These are phyloP conservation scores for Asterochloris erici DNA, from an alignment of 139 green algal species.

Conservation along the genomic window DNA sequence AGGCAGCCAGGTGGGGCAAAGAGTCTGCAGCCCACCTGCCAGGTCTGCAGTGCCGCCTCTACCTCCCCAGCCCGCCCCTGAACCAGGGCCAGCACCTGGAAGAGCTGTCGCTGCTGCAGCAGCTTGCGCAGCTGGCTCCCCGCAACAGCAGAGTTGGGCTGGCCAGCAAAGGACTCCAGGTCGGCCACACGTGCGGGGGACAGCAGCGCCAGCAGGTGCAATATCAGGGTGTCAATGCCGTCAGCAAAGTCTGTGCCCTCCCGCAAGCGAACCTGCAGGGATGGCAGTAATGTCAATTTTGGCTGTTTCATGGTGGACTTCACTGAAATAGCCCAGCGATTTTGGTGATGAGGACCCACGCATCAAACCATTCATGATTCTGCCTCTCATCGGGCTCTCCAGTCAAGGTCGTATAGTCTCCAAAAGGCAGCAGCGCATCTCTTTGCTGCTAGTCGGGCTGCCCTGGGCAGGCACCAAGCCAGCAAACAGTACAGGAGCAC, in stretches of 20 bases:
- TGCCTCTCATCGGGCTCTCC: too few relatives aligned
- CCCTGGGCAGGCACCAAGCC: background rate
- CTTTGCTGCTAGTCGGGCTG: too few relatives aligned
- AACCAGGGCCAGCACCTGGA: background rate
- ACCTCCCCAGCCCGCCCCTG: background rate
- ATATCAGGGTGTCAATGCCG: slow-evolving; percentile 60
- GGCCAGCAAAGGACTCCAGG: slow-evolving; percentile 32
- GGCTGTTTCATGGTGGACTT: background rate
- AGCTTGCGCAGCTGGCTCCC: background rate
- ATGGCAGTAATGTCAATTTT: background rate
- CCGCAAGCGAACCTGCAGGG: slow-evolving; percentile 29
- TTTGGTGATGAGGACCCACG: too few relatives aligned
- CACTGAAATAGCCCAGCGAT: too few relatives aligned
- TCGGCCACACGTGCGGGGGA: slow-evolving; percentile 8
- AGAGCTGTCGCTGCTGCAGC: background rate
- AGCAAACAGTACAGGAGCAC: background rate
- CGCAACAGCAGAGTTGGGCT: slow-evolving; percentile 23
- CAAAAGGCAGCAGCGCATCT: too few relatives aligned
- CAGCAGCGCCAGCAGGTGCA: slow-evolving; percentile 54
- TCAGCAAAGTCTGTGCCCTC: slow-evolving; percentile 29
- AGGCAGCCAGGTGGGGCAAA: too few relatives aligned
- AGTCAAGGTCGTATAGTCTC: too few relatives aligned
- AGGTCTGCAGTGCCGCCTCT: too few relatives aligned
- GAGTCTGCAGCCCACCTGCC: too few relatives aligned
- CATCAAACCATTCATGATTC: too few relatives aligned